Evolutionary conservation across 2,329 filamentous ascomycete species (phyloP), one percentile per base, ranked within the genome.

Genomic region (Pseudofabraea citricarpa): DNA sequence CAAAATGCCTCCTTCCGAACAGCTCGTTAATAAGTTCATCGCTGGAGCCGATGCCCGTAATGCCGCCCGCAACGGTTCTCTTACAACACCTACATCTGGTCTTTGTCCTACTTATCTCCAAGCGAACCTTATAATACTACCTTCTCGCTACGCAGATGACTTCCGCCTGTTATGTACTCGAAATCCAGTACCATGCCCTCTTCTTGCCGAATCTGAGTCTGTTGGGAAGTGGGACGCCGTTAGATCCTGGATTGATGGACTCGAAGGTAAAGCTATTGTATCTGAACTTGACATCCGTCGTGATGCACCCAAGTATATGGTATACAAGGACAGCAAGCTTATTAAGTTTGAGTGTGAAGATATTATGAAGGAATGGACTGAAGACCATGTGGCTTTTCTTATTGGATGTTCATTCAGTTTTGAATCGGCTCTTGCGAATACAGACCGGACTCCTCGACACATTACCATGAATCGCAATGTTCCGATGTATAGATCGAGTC

Each of bases 341-440:
- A 50, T 61, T 5, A 64, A 64, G 15, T 56, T 60, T 1, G 63
- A 65, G 13, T 61, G 63, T 23, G 40, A 54, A 2, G 67, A 79
- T 54, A 64, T 85, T 13, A 52, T 60, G 1, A 53, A 61, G 2
- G 59, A 77, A 29, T 85, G 80, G 81, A 72, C 69, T 0, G 56
- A 65, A 4, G 71, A 81, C 49, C 77, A 85, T 51, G 72, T 80
- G 19, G 80, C 70, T 0, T 85, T 81, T 54, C 58, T 84, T 33
- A 74, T 85, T 48, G 81, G 79, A 6, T 85, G 80, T 56, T 79
- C 73, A 1, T 84, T 74, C 65, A 78, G 71, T 51, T 85, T 85
- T 55, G 80, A 84, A 58, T 62, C 68, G 3, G 79, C 78, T 3
- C 68, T 85, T 18, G 55, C 61, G 1, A 59, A 55, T 0, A 72